A percentile compares a stretch with the other conserved stretches of the same genome.
Conservation (phyloP, 257 asterid species). For the Fraxinus quadrangulata region DNA sequence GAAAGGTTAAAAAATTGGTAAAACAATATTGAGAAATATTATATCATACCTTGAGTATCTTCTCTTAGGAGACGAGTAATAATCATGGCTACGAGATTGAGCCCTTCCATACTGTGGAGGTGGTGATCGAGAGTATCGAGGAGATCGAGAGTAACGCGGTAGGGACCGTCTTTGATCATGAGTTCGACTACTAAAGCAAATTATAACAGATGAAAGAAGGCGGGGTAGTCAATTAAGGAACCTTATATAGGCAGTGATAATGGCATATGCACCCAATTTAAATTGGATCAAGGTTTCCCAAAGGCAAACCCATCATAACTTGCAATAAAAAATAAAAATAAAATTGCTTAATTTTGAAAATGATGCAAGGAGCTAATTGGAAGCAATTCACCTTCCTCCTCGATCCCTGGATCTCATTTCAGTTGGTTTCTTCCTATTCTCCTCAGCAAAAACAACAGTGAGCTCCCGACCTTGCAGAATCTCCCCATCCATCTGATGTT, state of each 20-base stretch:
- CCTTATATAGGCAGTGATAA: background rate
- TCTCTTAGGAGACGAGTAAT: constrained; percentile 72
- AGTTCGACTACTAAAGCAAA: constrained; percentile 48
- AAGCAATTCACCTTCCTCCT: constrained; percentile 49
- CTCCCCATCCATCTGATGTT: constrained; percentile 90
- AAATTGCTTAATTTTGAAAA: background rate
- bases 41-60: constrained; percentile 65
- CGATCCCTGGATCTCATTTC: constrained; percentile 86
- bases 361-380: background rate
- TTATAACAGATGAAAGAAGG: background rate
- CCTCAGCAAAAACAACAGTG: constrained; percentile 95
- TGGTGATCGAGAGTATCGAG: constrained; percentile 49
- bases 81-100: constrained; percentile 60
- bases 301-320: background rate
- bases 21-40: background rate
- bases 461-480: constrained; percentile 76
- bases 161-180: constrained; percentile 82
- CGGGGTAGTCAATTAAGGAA: background rate
- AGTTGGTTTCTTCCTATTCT: constrained; percentile 86
- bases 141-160: constrained; percentile 61
- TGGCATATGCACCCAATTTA: background rate
- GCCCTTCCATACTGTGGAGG: constrained; percentile 62
- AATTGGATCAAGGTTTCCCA: background rate
- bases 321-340: too few species aligned
- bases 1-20: background rate